Evolutionary conservation across 2,329 filamentous ascomycete species (phyloP), one percentile per base, ranked within the genome.

Genomic region (Stachybotrys elegans): DNA sequence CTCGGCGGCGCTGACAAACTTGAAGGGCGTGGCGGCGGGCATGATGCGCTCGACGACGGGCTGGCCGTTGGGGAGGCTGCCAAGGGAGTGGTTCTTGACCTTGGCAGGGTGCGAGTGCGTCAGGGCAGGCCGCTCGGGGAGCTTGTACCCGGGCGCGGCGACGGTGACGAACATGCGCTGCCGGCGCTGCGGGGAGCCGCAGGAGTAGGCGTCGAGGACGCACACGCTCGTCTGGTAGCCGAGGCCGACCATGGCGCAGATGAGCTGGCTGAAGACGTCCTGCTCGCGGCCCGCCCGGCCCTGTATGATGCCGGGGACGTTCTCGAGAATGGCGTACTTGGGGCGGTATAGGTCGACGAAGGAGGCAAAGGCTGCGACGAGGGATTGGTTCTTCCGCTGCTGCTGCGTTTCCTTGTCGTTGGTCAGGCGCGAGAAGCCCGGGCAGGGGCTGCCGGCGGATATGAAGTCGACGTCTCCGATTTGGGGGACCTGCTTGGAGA

Each of bases 281-380:
- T 84, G 71, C 4, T 73, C 65, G 14, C 73, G 65, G 23, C 62
- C 65, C 6, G 57, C 54, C 16, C 60, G 68, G 16, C 67, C 66
- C 38, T 66, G 72, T 0, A 85, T 75, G 66, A 92, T 88, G 0
- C 67, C 71, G 0, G 78, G 64, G 0, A 94, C 88, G 51, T 94
- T 94, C 59, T 94, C 88, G 0, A 94, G 71, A 0, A 92, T 51
- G 0, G 82, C 85, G 56, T 86, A 92, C n/a, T 78, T 72, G 0
- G 88, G 88, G 0, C 83, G 76, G 51, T 88, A 90, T 0, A 88
- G 65, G 49, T 94, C 88, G 2, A 92, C 70, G 47, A 77, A 88
- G 0, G 87, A 81, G 0, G 82, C 83, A 29, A 92, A 88, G 0
- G 86, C 86, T 0, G 86, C 87, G 0, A 93, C 77, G 22, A 93